phyloP scores from a whole-genome alignment of 1,284 basidiomycete species.

The Trichosporon ovoides region DNA sequence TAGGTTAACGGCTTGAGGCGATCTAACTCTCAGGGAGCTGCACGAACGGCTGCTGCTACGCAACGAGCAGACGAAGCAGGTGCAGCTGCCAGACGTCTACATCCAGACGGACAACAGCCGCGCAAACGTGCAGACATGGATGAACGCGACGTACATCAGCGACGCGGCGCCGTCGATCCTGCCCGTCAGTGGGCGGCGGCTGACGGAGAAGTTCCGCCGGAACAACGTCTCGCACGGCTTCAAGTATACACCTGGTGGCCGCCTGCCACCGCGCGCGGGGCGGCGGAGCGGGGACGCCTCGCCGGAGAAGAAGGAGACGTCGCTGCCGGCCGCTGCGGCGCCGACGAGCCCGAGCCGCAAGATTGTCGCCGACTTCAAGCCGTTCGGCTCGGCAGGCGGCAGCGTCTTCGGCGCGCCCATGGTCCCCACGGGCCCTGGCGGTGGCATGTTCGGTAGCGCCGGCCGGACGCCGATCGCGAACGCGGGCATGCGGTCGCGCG shows the following conservation, averaged over 20 bases:
- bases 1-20: slow-evolving; percentile 22
- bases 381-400: slow-evolving; percentile 54
- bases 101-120: slow-evolving; percentile 77
- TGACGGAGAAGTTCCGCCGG: slow-evolving; percentile 80
- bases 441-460: slow-evolving; percentile 47
- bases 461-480: slow-evolving; percentile 34
- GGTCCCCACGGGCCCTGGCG: slow-evolving; percentile 44
- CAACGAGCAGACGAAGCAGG: slow-evolving; percentile 94
- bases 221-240: slow-evolving; percentile 35
- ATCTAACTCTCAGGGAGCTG: slow-evolving; percentile 49
- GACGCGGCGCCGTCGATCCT: slow-evolving; percentile 75
- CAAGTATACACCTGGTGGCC: slow-evolving; percentile 56
- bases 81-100: slow-evolving; percentile 95
- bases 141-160: slow-evolving; percentile 63
- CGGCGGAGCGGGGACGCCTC: slow-evolving; percentile 18
- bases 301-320: neutral
- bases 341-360: slow-evolving; percentile 61
- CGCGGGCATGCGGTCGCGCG: slow-evolving; percentile 35
- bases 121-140: slow-evolving; percentile 87
- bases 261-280: slow-evolving; percentile 53
- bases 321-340: slow-evolving; percentile 31
- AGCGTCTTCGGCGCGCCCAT: slow-evolving; percentile 50
- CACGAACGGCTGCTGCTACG: slow-evolving; percentile 85
- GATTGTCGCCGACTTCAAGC: slow-evolving; percentile 79
- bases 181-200: slow-evolving; percentile 76